Percentiles rank a stretch among this genome's conserved stretches.
phyloP scores from a whole-genome alignment of 768 basidiomycete genomes.

The Phaffia tasmanica region DNA sequence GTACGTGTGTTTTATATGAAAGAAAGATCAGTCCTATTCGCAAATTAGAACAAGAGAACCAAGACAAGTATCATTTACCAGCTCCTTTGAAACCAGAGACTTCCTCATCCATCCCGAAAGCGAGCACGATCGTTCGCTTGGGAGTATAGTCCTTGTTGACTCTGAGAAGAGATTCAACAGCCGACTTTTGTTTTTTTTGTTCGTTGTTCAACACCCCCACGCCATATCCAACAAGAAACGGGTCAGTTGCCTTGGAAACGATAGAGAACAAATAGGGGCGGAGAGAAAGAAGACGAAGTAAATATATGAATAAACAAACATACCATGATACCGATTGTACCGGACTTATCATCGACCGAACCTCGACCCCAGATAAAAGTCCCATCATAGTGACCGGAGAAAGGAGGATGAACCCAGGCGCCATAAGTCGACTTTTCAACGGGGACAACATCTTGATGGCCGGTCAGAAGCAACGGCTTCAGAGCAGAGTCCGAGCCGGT shows the following conservation, averaged over 20 bases:
- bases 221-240: background rate
- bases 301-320: background rate
- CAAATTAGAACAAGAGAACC: too few relatives aligned
- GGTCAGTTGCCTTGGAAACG: background rate
- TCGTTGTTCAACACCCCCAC: background rate
- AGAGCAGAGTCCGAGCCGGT: conserved; percentile 50
- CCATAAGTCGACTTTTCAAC: conserved; percentile 31
- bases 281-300: background rate
- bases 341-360: conserved; percentile 34
- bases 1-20: too few relatives aligned
- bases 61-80: too few relatives aligned
- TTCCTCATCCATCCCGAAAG: conserved; percentile 35
- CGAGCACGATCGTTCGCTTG: conserved; percentile 31
- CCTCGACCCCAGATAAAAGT: conserved; percentile 36
- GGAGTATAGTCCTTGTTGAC: conserved; percentile 29
- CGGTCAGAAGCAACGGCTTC: conserved; percentile 52
- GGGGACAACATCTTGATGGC: conserved; percentile 37
- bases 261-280: background rate
- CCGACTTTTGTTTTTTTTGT: conserved; percentile 10
- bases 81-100: conserved; percentile 30
- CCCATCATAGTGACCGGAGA: conserved; percentile 29
- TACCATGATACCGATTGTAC: conserved; percentile 33
- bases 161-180: conserved; percentile 33
- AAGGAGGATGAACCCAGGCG: conserved; percentile 6
- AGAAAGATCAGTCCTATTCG: too few relatives aligned